Evolutionary conservation across 2,329 filamentous ascomycete genomes (phyloP), one percentile per base, ranked within the genome.

Genomic region (Pseudogymnoascus sp.): DNA sequence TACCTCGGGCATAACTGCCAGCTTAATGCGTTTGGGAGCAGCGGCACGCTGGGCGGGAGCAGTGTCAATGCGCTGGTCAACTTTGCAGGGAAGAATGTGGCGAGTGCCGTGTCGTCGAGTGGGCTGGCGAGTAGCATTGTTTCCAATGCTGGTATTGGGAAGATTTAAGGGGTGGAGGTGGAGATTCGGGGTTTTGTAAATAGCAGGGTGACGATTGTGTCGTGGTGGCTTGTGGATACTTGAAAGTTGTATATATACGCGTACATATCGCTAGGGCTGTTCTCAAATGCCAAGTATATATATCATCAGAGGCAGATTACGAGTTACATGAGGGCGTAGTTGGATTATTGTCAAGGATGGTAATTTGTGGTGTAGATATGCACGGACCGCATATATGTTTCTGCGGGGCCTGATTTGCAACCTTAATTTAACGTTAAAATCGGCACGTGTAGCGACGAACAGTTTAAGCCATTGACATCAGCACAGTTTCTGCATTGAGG

Each of bases 111-210:
- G 25, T 62, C 68, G 3, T 68, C 67, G 3, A 66, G 65, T 23
- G 63, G 69, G 14, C 71, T 75, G n/a, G 62, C 65, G 12, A 66
- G 67, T 2, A 72, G 66, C n/a, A 71, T 73, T 22, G 63, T 66
- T 19, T 61, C 68, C 8, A 71, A 72, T 60, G 73, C 73, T 12
- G 73, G 73, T 65, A 58, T 74, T 42, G 69, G 68, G 33, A 66
- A 66, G 58, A 64, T 69, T 30, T 61, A 63, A 60, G 14, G 60
- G 41, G 52, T 52, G 38, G 38, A 9, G 14, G 49, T 45, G 23
- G 42, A 16, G 38, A 5, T 36, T 14, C 12, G 9, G 12, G 12
- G 35, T 36, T 22, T 30, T 16, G 25, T 16, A 30, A 19, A 30
- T 52, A 30, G 45, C 14, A 30, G n/a, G 23, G 14, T 11, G 12